phyloP scores from a whole-genome alignment of 2,329 filamentous ascomycete species.

The Colletotrichum sp. region DNA sequence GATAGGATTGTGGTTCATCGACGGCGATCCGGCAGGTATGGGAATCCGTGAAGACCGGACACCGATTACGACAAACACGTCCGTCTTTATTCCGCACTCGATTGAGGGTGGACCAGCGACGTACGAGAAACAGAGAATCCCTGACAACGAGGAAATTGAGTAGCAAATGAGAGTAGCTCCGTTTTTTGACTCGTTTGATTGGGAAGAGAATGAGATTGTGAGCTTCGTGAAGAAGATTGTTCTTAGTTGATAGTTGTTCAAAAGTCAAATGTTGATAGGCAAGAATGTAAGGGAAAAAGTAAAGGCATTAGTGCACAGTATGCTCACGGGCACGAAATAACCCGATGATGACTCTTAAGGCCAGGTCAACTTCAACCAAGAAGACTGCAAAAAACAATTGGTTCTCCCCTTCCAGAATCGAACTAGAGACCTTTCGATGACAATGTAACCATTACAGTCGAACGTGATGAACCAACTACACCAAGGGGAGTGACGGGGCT shows the following conservation, averaged over 20 bases:
- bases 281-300: too few relatives aligned
- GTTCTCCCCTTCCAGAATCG: neutral
- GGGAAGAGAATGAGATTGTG: neutral
- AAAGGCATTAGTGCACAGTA: too few relatives aligned
- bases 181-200: neutral
- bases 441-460: neutral
- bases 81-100: neutral
- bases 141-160: neutral
- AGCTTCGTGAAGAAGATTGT: neutral
- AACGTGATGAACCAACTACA: neutral
- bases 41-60: neutral
- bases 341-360: fast-evolving
- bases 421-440: neutral
- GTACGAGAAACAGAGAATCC: neutral
- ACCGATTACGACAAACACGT: neutral
- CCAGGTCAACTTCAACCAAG: neutral
- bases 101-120: neutral
- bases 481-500: neutral
- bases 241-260: too few relatives aligned
- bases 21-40: neutral
- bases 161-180: neutral
- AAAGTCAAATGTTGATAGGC: too few relatives aligned
- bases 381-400: neutral
- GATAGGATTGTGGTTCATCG: neutral
- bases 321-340: neutral